Evolutionary conservation across 2,329 filamentous ascomycete genomes (phyloP).

Genomic region (Fusarium sp.): DNA sequence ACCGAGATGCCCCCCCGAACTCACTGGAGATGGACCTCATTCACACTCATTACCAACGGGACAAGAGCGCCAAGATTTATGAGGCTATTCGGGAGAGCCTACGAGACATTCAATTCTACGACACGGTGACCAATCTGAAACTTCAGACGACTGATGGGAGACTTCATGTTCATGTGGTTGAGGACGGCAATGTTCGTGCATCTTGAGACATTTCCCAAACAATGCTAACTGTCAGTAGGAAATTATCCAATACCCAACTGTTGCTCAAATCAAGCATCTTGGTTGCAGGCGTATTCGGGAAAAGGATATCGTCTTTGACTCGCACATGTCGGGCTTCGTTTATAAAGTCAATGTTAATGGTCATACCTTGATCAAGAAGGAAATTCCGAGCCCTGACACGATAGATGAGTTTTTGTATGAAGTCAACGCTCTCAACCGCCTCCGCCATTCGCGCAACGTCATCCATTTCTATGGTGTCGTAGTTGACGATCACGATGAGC

Average conservation of each 20-base stretch:
- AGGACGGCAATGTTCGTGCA: constrained; percentile 77
- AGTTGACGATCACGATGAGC: constrained; percentile 82
- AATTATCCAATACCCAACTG: constrained; percentile 83
- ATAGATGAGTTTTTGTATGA: constrained; percentile 98
- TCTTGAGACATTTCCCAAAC: background rate
- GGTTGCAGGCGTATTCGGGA: constrained; percentile 71
- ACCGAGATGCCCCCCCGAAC: constrained; percentile 77
- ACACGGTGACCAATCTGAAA: constrained; percentile 94
- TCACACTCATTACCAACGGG: constrained; percentile 80
- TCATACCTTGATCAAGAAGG: constrained; percentile 87
- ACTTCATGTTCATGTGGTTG: constrained; percentile 95
- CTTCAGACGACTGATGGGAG: constrained; percentile 86
- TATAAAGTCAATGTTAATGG: constrained; percentile 83
- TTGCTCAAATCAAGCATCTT: constrained; percentile 77
- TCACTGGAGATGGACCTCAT: constrained; percentile 87
- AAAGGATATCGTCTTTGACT: constrained; percentile 80
- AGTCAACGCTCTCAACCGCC: constrained; percentile 86
- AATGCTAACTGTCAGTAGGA: constrained; percentile 60
- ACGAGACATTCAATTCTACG: constrained; percentile 92
- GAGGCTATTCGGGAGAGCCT: constrained; percentile 92
- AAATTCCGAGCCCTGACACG: constrained; percentile 94
- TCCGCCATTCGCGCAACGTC: constrained; percentile 76
- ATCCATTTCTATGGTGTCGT: constrained; percentile 89
- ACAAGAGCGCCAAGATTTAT: constrained; percentile 93
- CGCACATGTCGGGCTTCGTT: constrained; percentile 95